Evolutionary conservation across 352 stramenopile species (phyloP), one percentile per base, ranked within the genome.

Genomic region (Globisporangium yorkense): DNA sequence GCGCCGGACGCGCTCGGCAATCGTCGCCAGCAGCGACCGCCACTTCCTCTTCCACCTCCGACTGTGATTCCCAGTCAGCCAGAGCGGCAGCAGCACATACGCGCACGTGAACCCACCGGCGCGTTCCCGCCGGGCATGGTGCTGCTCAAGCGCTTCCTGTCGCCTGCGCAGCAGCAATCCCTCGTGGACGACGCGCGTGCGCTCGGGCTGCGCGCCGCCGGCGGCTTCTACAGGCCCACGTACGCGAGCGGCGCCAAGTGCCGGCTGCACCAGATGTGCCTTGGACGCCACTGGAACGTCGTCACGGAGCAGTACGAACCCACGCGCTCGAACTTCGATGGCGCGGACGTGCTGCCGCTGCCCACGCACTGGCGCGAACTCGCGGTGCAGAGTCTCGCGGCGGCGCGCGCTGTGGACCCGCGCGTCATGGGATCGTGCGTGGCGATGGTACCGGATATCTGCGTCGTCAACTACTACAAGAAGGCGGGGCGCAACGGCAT

Each of bases 391-490:
- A 85, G 73, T 59, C 59, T 84, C 0, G 46, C 74, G 1, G 61
- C 67, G 5, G 80, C 80, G 5, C 61, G 54, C 2, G 50, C 59
- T 4, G 62, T 74, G 8, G 77, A 89, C 27, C 51, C 60, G 4
- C 54, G 60, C 9, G 77, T 88, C 16, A 61, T 87, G 65, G 80
- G 80, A n/a, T 58, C 58, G 20, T 87, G 74, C 62, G 43, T 33
- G 7, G 39, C 45, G 12, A 77, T 90, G 65, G 61, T 33, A 20
- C 80, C 78, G 0, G 77, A 90, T 37, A 79, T 90, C 50, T 88
- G 76, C 47, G 76, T 88, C 20, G 77, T 88, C 51, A 88, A 88
- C 57, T 90, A 85, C 49, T 88, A 88, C 67, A 87, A 87, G 60
- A 85, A 86, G 57, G 76, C 76, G 20, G 80, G 80, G 0, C 68